Evolutionary conservation across 2,329 filamentous ascomycete genomes (phyloP).

Genomic region (Colletotrichum lupini): DNA sequence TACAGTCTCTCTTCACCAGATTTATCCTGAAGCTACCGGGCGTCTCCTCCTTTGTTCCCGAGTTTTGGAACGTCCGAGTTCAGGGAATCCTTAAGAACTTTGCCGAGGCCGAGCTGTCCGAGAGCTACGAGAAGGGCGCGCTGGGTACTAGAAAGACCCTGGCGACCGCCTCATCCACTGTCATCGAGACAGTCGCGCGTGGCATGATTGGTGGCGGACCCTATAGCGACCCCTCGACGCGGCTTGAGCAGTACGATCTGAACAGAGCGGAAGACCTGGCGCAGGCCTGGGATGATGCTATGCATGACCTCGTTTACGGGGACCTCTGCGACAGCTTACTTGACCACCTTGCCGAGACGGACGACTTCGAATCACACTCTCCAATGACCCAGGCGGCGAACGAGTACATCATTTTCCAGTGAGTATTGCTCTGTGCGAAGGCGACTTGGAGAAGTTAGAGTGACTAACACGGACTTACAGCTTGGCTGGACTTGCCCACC

Average conservation of each 20-base stretch:
- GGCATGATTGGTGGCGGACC: conserved; percentile 73
- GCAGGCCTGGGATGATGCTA: conserved; percentile 73
- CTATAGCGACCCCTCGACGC: conserved; percentile 31
- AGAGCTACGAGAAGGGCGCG: conserved; percentile 84
- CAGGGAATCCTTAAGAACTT: conserved; percentile 70
- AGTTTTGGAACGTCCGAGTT: conserved; percentile 74
- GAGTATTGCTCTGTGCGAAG: conserved; percentile 44
- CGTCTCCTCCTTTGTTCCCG: conserved; percentile 68
- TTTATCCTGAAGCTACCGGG: conserved; percentile 76
- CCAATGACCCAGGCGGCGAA: conserved; percentile 71
- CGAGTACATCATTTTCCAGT: conserved; percentile 78
- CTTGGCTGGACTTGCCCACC: conserved; percentile 79
- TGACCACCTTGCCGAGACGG: conserved; percentile 67
- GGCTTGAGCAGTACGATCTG: conserved; percentile 63
- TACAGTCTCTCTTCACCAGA: conserved; percentile 75
- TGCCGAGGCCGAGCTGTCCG: conserved; percentile 76
- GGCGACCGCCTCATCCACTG: conserved; percentile 75
- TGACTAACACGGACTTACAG: conserved; percentile 50
- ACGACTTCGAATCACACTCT: conserved; percentile 73
- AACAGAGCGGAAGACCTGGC: conserved; percentile 69
- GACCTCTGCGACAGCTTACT: conserved; percentile 74
- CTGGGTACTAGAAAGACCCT: conserved; percentile 81
- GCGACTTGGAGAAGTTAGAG: background rate
- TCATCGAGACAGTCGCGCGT: conserved; percentile 76
- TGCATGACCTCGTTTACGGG: conserved; percentile 76